These are phyloP conservation scores for Neurospora intermedia DNA, from an alignment of 495 filamentous ascomycete genomes.

Conservation along the genomic window DNA sequence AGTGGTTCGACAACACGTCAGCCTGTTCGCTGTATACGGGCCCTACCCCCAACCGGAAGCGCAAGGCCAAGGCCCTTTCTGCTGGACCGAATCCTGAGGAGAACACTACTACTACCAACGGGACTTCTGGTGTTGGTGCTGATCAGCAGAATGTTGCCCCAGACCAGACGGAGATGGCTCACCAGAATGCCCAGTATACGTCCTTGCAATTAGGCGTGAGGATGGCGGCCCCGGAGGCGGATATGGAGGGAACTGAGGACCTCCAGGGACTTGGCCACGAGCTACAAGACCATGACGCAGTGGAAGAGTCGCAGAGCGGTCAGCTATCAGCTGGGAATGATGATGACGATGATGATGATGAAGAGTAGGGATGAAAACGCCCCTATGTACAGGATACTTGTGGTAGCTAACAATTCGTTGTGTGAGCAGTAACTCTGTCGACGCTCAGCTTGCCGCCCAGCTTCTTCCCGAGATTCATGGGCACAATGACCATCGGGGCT, in stretches of 20 bases:
- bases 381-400: background rate
- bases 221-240: background rate
- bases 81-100: background rate
- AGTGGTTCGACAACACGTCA: slow-evolving; percentile 28
- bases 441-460: slow-evolving; percentile 12
- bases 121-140: background rate
- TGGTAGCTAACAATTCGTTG: background rate
- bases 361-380: background rate
- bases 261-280: background rate
- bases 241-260: background rate
- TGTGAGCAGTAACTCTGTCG: slow-evolving; percentile 1
- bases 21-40: slow-evolving; percentile 24
- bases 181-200: background rate
- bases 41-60: slow-evolving; percentile 24
- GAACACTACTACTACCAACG: background rate
- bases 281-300: background rate
- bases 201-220: background rate
- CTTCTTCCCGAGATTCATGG: slow-evolving; percentile 14
- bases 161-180: background rate
- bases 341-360: background rate
- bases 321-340: background rate
- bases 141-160: background rate
- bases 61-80: slow-evolving; percentile 18
- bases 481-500: background rate
- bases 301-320: background rate